Conservation (phyloP, 2,329 filamentous ascomycete genomes). For the Exophiala spinifera region DNA sequence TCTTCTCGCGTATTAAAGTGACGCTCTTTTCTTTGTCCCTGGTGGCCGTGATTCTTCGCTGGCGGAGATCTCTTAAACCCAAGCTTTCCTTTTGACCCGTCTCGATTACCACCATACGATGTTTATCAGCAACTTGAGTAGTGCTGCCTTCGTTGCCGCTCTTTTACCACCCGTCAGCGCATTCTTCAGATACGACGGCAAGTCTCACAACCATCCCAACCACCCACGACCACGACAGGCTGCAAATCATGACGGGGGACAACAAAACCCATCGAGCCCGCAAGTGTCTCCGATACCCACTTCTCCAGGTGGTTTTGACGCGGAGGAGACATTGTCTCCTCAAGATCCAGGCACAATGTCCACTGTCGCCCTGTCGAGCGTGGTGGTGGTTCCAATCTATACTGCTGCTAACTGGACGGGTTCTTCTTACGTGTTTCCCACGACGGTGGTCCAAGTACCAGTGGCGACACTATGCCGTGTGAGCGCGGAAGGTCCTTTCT, state of each 20-base stretch:
- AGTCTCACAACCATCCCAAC: constrained; percentile 13
- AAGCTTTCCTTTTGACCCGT: background rate
- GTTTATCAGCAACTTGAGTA: background rate
- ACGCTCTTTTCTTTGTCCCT: background rate
- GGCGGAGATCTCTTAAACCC: background rate
- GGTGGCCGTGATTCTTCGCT: background rate
- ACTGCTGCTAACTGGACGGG: background rate
- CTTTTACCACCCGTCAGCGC: background rate
- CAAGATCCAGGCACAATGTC: too few relatives aligned
- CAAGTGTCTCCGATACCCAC: too few relatives aligned
- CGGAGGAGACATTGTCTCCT: too few relatives aligned
- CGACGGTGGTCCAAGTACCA: constrained; percentile 20
- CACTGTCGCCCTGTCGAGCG: too few relatives aligned
- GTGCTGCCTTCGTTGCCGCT: constrained; percentile 7
- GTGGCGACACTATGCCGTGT: constrained; percentile 26
- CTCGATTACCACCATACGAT: background rate
- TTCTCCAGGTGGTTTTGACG: too few relatives aligned
- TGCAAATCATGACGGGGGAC: background rate
- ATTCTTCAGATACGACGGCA: constrained; percentile 12
- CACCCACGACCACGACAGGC: constrained; percentile 10
- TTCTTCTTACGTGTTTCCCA: constrained; percentile 17
- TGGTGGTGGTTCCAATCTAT: too few relatives aligned
- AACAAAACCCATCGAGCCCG: background rate
- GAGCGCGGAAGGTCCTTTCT: constrained; percentile 5
- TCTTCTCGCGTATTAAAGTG: background rate